Conservation (phyloP, 192 early-diverging fungal species). For the Backusella morwellensis region DNA sequence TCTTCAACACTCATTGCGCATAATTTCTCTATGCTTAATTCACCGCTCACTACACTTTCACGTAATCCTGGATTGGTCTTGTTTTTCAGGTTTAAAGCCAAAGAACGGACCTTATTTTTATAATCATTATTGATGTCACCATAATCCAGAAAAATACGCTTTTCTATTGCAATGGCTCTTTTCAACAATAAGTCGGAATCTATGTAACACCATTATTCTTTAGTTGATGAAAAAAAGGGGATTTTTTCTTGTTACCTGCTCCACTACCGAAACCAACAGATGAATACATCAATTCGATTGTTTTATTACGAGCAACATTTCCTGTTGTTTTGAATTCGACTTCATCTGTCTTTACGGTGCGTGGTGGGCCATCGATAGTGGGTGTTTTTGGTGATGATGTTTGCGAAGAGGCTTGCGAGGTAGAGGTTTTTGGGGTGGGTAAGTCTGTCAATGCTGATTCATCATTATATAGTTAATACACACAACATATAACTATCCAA, state of each 20-base stretch:
- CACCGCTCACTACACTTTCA: conserved; percentile 63
- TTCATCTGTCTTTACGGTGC: conserved; percentile 61
- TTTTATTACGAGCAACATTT: conserved; percentile 69
- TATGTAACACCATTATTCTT: background rate
- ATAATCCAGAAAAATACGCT: conserved; percentile 55
- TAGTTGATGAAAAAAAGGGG: background rate
- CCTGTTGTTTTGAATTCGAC: conserved; percentile 52
- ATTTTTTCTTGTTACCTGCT: conserved; percentile 40
- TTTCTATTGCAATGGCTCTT: conserved; percentile 62
- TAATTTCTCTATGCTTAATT: conserved; percentile 62
- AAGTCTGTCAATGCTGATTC: background rate
- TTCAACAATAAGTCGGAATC: conserved; percentile 52
- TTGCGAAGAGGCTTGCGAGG: conserved; percentile 40
- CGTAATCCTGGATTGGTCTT: conserved; percentile 79
- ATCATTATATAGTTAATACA: background rate
- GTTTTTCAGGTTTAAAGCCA: conserved; percentile 74
- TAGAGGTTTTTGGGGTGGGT: conserved; percentile 6
- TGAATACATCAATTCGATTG: conserved; percentile 80
- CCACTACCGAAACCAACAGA: conserved; percentile 59
- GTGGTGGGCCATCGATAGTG: conserved; percentile 32
- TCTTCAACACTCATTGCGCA: conserved; percentile 81
- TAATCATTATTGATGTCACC: conserved; percentile 56
- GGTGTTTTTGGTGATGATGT: conserved; percentile 36
- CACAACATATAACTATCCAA: background rate
- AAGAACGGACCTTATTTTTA: conserved; percentile 71